These are phyloP conservation scores for Uncinocarpus reesii DNA, from an alignment of 2,329 filamentous ascomycete species.

Conservation along the genomic window DNA sequence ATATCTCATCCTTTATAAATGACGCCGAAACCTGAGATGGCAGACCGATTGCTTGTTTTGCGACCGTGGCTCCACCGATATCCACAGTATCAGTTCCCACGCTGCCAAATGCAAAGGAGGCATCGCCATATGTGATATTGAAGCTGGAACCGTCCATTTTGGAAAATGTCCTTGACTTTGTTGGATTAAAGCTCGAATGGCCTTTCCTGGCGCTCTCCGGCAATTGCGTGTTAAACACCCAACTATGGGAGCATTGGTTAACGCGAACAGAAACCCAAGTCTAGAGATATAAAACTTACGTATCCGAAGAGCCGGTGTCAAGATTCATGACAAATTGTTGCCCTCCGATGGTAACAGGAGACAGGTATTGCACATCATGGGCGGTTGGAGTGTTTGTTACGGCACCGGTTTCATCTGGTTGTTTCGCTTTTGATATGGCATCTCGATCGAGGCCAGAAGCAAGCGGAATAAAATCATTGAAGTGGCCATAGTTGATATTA, in stretches of 20 bases:
- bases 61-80: slow-evolving; percentile 51
- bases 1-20: slow-evolving; percentile 44
- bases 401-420: slow-evolving; percentile 38
- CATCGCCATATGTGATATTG: slow-evolving; percentile 56
- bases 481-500: slow-evolving; percentile 31
- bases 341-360: slow-evolving; percentile 58
- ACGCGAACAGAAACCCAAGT: not conserved
- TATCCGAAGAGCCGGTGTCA: slow-evolving; percentile 64
- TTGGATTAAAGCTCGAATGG: slow-evolving; percentile 48
- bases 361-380: slow-evolving; percentile 60
- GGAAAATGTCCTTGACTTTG: slow-evolving; percentile 44
- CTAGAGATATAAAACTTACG: slow-evolving; percentile 37
- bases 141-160: slow-evolving; percentile 45
- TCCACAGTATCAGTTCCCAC: slow-evolving; percentile 57
- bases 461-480: slow-evolving; percentile 28
- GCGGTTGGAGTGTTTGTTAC: slow-evolving; percentile 56
- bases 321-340: slow-evolving; percentile 61
- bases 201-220: slow-evolving; percentile 35
- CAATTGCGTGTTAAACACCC: slow-evolving; percentile 59
- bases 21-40: slow-evolving; percentile 49
- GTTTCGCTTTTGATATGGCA: slow-evolving; percentile 21
- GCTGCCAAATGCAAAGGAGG: slow-evolving; percentile 51
- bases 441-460: slow-evolving; percentile 19
- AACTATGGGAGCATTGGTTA: slow-evolving; percentile 36
- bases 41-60: slow-evolving; percentile 55